phyloP scores from a whole-genome alignment of 1,139 yeast genomes.

The Lipomyces yarrowii region DNA sequence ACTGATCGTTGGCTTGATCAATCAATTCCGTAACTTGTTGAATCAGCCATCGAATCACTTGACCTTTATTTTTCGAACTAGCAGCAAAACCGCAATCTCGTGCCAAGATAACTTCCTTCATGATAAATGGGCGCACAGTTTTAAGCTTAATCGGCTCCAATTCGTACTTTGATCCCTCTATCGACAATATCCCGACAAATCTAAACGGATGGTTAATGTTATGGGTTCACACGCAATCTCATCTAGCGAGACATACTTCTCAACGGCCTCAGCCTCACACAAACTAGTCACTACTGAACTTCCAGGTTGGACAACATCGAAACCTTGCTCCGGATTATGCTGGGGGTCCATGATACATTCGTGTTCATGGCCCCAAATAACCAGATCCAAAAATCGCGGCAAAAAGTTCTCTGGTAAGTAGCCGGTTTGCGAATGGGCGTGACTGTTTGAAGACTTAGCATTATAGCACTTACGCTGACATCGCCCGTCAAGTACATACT shows the following conservation, averaged over 20 bases:
- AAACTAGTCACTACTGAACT: slow-evolving; percentile 92
- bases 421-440: slow-evolving; percentile 77
- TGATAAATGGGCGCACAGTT: slow-evolving; percentile 81
- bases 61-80: slow-evolving; percentile 63
- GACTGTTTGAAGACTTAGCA: slow-evolving; percentile 40
- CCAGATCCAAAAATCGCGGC: slow-evolving; percentile 78
- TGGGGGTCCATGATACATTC: slow-evolving; percentile 81
- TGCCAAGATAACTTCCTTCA: slow-evolving; percentile 63
- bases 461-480: neutral
- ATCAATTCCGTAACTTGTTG: slow-evolving; percentile 70
- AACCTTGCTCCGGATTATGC: slow-evolving; percentile 65
- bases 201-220: neutral
- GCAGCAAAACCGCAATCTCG: slow-evolving; percentile 60
- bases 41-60: slow-evolving; percentile 62
- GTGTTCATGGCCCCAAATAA: slow-evolving; percentile 98
- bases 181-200: slow-evolving; percentile 65
- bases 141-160: slow-evolving; percentile 67
- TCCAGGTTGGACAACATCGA: slow-evolving; percentile 88
- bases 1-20: slow-evolving; percentile 56
- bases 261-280: slow-evolving; percentile 79
- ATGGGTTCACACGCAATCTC: neutral
- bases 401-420: slow-evolving; percentile 82
- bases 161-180: slow-evolving; percentile 61
- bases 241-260: slow-evolving; percentile 48
- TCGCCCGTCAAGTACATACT: slow-evolving; percentile 32